Base-by-base conservation (phyloP, 2,329 filamentous ascomycete genomes). In the Hypomyces rosellus region DNA sequence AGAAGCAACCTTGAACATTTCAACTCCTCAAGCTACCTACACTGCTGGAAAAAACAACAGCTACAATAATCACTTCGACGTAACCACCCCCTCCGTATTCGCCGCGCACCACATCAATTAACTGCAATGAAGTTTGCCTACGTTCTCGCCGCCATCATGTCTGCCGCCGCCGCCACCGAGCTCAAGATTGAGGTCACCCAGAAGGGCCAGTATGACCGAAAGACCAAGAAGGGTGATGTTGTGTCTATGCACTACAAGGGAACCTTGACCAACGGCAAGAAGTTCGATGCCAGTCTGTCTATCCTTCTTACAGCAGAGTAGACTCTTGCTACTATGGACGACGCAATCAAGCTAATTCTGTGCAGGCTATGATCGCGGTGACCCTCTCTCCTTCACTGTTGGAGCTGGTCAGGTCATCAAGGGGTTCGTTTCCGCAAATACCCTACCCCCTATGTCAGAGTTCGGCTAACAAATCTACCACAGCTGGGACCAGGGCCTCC, bases 241-340 rank as follows among this genome's bases (percentile, higher is more conserved):
- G 83, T 96, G 64, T 76, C 84, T 49, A 89, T 96, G 63, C 90
- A 96, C 75, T 96, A 97, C 76, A 80, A 80, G 50, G 92, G 92
- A 60, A 93, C 86, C 1, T 80, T 96, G 33, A 78, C 82, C 55
- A 81, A 83, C 57, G 92, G 90, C 61, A 75, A 80, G 54, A 76
- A 93, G 67, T 97, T 97, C 65, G 92, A 96, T 71, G 82, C 88
- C 55, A 84, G 80, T 79, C 65, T 49, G 74, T 52, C 20, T 20
- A 22, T 38, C 34, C 49, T 41, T 45, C 48, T 20, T 51, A 55
- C n/a, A 16, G 14, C 14, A 15, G 25, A 51, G 55, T 50, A 14
- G 38, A 44, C 20, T 41, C 38, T 41, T 15, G 16, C 25, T 30
- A 30, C 25, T 30, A 30, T 30, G 6, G 25, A 30, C 25, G 25